Conservation (phyloP, 179 eudicot genomes). For the Camellia oleifera region DNA sequence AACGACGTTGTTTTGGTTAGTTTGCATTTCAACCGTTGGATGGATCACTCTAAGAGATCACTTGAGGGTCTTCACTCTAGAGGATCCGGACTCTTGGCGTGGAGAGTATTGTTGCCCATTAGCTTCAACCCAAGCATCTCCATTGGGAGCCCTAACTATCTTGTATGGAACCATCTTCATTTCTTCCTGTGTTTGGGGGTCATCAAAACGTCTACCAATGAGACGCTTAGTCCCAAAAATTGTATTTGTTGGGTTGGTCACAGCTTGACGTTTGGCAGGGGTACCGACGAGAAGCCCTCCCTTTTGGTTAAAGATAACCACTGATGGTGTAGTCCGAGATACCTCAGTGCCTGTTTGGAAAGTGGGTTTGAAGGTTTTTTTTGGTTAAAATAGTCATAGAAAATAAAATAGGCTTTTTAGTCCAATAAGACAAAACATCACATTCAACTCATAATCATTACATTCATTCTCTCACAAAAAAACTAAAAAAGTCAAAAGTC, state of each 20-base stretch:
- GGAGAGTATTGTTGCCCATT: constrained; percentile 72
- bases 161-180: constrained; percentile 82
- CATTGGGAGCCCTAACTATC: constrained; percentile 71
- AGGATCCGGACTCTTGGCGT: constrained; percentile 29
- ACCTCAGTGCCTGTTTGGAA: constrained; percentile 3
- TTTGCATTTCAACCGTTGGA: too few relatives aligned
- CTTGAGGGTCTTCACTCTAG: too few relatives aligned
- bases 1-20: too few relatives aligned
- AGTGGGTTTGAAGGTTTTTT: too few relatives aligned
- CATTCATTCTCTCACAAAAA: too few relatives aligned
- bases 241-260: constrained; percentile 78
- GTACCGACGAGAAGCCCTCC: constrained; percentile 80
- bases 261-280: constrained; percentile 84
- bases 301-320: constrained; percentile 64
- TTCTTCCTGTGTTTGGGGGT: constrained; percentile 74
- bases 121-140: constrained; percentile 84
- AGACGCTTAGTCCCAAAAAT: constrained; percentile 69
- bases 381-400: too few relatives aligned
- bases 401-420: too few relatives aligned
- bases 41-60: too few relatives aligned
- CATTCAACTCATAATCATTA: too few relatives aligned
- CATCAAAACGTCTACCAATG: constrained; percentile 75
- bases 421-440: too few relatives aligned
- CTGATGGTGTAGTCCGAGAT: constrained; percentile 80
- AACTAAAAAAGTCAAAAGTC: too few relatives aligned